Base-by-base conservation (phyloP, 495 filamentous ascomycete species). In the Neurospora sp. region DNA sequence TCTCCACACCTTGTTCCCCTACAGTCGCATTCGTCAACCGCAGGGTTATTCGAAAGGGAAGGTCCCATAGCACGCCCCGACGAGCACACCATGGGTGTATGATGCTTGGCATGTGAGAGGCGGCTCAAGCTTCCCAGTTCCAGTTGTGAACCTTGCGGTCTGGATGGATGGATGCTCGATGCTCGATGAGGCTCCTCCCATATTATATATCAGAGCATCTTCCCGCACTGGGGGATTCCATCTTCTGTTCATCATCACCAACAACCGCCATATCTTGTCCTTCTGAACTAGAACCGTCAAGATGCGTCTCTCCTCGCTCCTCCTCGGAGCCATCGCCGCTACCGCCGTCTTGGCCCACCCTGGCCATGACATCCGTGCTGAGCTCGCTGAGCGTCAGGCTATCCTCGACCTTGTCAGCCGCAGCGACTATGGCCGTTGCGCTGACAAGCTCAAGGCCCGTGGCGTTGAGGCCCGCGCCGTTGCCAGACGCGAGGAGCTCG, bases 371-470 rank as follows among this genome's bases (percentile, higher is more conserved):
- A 73, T 82, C 75, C 78, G 76, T 68, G 79, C 81, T 16, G 85
- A 87, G 75, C 76, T 81, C 35, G 82, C 81, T 11, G 83, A 86
- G 76, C 86, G 84, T 46, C 80, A 81, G 42, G 77, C 78, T 0
- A 85, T 83, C 73, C 74, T 88, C 69, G 71, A 70, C 78, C 80
- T 73, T 72, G 80, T 82, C 44, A 11, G 41, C 18, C 75, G 81
- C 39, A 82, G 81, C 69, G 82, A 84, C 61, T 78, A 86, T 44
- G 74, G 75, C 44, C 85, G 86, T 73, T 89, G 86, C 76, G 80
- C 86, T 39, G 78, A 79, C 5, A 80, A 84, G 78, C 77, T 89
- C 61, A 83, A 79, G 76, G 82, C 84, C n/a, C 84, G 85, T 27
- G 87, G 87, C 46, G 74, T 81, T 10, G 81, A 86, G 72, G 78